phyloP scores from a whole-genome alignment of 2,329 filamentous ascomycete genomes.

The Bretziella fagacearum region DNA sequence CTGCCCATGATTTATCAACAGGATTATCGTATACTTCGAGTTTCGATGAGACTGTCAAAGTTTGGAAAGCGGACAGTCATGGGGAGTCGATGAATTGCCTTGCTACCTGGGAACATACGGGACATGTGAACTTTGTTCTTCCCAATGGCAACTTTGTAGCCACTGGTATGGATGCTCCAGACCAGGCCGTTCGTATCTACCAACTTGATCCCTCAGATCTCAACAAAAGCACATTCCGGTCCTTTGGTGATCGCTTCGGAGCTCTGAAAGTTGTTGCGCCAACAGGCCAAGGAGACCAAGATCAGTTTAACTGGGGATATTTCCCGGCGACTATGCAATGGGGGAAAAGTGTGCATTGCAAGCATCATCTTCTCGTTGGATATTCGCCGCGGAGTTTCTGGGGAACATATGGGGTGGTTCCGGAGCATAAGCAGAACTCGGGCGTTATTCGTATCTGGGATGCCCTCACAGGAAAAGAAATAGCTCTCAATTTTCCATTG shows the following conservation, averaged over 20 bases:
- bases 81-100: conserved; percentile 25
- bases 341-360: conserved; percentile 30
- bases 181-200: conserved; percentile 41
- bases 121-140: conserved; percentile 46
- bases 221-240: conserved; percentile 22
- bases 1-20: conserved; percentile 33
- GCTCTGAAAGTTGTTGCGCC: not conserved
- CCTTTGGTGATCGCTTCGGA: conserved; percentile 18
- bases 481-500: conserved; percentile 33
- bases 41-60: conserved; percentile 44
- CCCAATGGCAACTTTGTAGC: conserved; percentile 31
- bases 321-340: conserved; percentile 47
- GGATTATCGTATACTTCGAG: conserved; percentile 40
- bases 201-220: conserved; percentile 25
- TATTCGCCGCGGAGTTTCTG: conserved; percentile 42
- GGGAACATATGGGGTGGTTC: conserved; percentile 39
- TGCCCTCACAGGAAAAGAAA: conserved; percentile 25
- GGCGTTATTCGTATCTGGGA: conserved; percentile 47
- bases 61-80: conserved; percentile 31
- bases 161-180: conserved; percentile 39
- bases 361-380: conserved; percentile 40
- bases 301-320: conserved; percentile 36
- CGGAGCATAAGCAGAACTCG: conserved; percentile 37
- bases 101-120: conserved; percentile 37
- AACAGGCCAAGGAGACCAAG: not conserved